Percentiles rank a stretch among this genome's conserved stretches.
Evolutionary conservation across 1,139 yeast species (phyloP).

Genomic region (Hemisphaericaspora xylofermentans): DNA sequence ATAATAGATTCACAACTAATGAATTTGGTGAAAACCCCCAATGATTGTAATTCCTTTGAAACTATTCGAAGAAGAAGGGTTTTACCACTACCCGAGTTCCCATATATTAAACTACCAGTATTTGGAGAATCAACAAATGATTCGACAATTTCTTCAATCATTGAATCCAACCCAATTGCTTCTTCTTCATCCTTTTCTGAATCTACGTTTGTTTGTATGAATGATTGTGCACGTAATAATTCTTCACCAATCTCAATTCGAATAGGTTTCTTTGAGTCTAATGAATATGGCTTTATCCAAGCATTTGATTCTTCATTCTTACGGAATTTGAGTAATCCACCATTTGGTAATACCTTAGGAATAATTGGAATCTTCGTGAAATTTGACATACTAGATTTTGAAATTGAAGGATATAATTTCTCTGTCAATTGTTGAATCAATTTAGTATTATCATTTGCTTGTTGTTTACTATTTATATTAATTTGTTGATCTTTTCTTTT

Average conservation of each 20-base stretch:
- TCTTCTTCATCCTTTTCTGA: conserved; percentile 15
- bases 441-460: conserved; percentile 28
- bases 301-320: conserved; percentile 40
- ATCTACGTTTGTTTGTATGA: conserved; percentile 24
- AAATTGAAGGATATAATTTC: conserved; percentile 12
- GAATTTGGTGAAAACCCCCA: conserved; percentile 44
- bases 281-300: conserved; percentile 43
- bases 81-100: conserved; percentile 83
- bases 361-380: conserved; percentile 50
- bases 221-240: conserved; percentile 50
- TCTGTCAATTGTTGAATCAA: conserved; percentile 18
- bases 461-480: conserved; percentile 27
- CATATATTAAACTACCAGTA: conserved; percentile 61
- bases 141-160: conserved; percentile 41
- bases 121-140: conserved; percentile 47
- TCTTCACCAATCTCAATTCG: conserved; percentile 56
- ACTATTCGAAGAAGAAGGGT: conserved; percentile 52
- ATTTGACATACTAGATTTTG: conserved; percentile 44
- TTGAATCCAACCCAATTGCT: conserved; percentile 60
- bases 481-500: conserved; percentile 28
- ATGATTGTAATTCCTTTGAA: conserved; percentile 29
- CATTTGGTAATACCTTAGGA: conserved; percentile 51
- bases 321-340: conserved; percentile 61
- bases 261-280: conserved; percentile 26
- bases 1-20: conserved; percentile 53